Evolutionary conservation across 257 asterid genomes (phyloP).

Genomic region (Osmanthus fragrans): DNA sequence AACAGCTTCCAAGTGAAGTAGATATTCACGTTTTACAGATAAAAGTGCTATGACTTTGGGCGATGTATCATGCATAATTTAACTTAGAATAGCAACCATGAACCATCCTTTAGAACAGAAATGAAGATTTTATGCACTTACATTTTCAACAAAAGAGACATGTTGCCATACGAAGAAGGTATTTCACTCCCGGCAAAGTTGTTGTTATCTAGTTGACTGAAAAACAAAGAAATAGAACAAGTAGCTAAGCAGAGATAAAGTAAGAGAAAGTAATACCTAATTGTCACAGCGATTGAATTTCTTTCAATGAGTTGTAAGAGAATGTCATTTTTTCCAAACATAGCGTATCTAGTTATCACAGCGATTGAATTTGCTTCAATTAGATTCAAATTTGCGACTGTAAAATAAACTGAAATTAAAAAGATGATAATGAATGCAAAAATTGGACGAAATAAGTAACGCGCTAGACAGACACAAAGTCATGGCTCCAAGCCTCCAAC

Average conservation of each 20-base stretch:
- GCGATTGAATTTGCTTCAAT: background rate
- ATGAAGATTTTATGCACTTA: conserved; percentile 41
- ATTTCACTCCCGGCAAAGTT: conserved; percentile 63
- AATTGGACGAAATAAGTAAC: background rate
- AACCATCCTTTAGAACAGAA: conserved; percentile 13
- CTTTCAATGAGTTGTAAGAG: no score
- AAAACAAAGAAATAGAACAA: conserved; percentile 19
- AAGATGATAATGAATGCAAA: no score
- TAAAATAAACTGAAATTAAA: background rate
- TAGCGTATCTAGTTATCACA: background rate
- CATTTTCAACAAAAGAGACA: conserved; percentile 72
- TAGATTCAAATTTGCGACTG: background rate
- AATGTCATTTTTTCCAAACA: no score
- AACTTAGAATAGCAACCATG: background rate
- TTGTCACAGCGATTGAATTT: no score
- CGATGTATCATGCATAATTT: background rate
- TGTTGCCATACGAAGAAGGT: conserved; percentile 73
- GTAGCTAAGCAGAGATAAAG: conserved; percentile 8
- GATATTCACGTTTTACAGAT: background rate
- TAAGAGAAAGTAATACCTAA: background rate
- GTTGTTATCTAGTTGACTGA: conserved; percentile 92
- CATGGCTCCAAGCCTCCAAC: background rate
- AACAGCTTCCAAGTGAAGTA: conserved; percentile 4
- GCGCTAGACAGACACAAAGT: background rate
- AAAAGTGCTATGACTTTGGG: background rate